These are phyloP conservation scores for Fraxinus dipetala DNA, from an alignment of 305 asterid species.

Conservation along the genomic window DNA sequence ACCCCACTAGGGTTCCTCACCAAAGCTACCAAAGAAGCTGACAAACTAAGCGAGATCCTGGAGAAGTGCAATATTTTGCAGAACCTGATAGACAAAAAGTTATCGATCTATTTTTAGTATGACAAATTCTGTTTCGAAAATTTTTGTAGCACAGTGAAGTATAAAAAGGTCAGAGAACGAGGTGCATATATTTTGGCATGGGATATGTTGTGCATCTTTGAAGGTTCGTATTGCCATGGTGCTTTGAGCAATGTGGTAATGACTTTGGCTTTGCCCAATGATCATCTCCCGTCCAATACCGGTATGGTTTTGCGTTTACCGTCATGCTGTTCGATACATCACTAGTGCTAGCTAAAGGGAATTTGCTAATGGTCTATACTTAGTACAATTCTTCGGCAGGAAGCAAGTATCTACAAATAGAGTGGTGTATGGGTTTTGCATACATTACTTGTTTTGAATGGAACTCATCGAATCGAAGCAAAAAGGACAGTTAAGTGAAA, in stretches of 20 bases:
- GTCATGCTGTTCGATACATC: neutral
- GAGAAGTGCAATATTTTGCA: conserved; percentile 67
- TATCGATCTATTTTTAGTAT: conserved; percentile 48
- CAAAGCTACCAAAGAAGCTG: conserved; percentile 35
- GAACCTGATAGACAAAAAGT: conserved; percentile 55
- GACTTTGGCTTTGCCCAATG: neutral
- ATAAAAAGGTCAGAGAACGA: neutral
- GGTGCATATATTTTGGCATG: neutral
- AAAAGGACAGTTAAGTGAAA: neutral
- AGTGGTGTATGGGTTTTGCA: neutral
- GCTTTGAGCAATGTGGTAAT: neutral
- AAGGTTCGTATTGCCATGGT: neutral
- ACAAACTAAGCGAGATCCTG: conserved; percentile 50
- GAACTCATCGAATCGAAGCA: neutral
- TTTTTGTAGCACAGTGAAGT: neutral
- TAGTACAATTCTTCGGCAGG: neutral
- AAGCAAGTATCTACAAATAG: neutral
- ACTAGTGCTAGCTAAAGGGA: neutral
- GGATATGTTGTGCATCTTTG: neutral
- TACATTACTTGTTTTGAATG: neutral
- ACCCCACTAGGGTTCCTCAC: conserved; percentile 13
- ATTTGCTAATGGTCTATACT: neutral
- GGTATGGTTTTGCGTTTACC: neutral
- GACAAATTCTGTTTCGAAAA: neutral
- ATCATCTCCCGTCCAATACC: neutral